Evolutionary conservation across 2,329 filamentous ascomycete genomes (phyloP).

Genomic region (Nothophoma quercina): DNA sequence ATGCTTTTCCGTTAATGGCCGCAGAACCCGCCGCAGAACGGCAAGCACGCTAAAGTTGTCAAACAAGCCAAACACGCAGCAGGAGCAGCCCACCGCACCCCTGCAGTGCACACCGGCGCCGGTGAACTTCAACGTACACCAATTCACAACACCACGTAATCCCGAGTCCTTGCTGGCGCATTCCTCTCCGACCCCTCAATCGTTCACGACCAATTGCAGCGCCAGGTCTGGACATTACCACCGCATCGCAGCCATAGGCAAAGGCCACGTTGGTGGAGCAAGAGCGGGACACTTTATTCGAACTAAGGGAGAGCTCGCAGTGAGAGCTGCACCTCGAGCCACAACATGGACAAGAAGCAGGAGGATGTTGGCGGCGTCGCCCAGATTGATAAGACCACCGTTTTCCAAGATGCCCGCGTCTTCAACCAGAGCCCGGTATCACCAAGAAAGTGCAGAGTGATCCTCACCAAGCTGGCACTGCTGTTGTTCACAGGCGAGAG

Average conservation of each 20-base stretch:
- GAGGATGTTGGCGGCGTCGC: conserved; percentile 96
- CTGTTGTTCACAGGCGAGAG: conserved; percentile 96
- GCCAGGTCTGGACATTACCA: conserved; percentile 10
- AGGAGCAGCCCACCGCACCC: conserved; percentile 44
- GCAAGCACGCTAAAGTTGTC: conserved; percentile 15
- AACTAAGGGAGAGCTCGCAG: conserved; percentile 33
- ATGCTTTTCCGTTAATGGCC: conserved; percentile 38
- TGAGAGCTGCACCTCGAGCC: conserved; percentile 27
- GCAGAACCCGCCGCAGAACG: conserved; percentile 21
- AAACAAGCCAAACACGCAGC: conserved; percentile 36
- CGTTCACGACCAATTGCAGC: conserved; percentile 14
- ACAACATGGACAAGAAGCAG: conserved; percentile 82
- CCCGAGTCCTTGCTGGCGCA: conserved; percentile 16
- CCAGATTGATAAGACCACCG: conserved; percentile 96
- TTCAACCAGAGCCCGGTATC: conserved; percentile 98
- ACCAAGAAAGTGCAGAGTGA: conserved; percentile 92
- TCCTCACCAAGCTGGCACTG: conserved; percentile 92
- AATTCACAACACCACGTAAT: conserved; percentile 34
- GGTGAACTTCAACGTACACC: conserved; percentile 46
- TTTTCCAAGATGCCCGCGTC: conserved; percentile 97
- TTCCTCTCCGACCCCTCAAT: conserved; percentile 9
- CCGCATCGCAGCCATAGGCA: conserved; percentile 24
- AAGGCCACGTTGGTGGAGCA: conserved; percentile 48
- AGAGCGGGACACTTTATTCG: conserved; percentile 37
- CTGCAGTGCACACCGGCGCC: conserved; percentile 41